Conservation (phyloP, 768 basidiomycete species). For the Chlorophyllum brunneum region DNA sequence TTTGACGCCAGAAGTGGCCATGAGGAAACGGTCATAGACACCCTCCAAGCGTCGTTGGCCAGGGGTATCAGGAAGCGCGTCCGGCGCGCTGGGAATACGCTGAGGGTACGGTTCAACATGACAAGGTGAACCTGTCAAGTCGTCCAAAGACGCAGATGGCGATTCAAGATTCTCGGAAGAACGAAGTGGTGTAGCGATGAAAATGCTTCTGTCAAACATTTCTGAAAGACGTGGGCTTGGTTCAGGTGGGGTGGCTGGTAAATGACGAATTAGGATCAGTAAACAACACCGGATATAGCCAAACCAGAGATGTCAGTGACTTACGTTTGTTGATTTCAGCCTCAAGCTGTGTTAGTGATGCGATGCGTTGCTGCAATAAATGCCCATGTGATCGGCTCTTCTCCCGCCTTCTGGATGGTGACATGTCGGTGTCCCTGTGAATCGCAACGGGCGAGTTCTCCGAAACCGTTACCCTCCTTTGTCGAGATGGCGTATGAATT, state of each 20-base stretch:
- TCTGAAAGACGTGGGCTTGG: constrained; percentile 59
- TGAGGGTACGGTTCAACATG: constrained; percentile 65
- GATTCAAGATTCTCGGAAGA: constrained; percentile 32
- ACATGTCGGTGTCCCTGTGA: constrained; percentile 36
- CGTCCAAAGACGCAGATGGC: constrained; percentile 35
- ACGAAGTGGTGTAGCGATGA: constrained; percentile 52
- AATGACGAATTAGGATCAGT: neutral
- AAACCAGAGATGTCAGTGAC: constrained; percentile 18
- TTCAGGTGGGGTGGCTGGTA: constrained; percentile 33
- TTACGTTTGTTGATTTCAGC: constrained; percentile 62
- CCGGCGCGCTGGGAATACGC: constrained; percentile 34
- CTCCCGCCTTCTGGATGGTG: constrained; percentile 68
- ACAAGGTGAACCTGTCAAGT: constrained; percentile 56
- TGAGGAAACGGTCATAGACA: constrained; percentile 79
- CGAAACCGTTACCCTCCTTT: constrained; percentile 64
- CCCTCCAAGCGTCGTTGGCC: constrained; percentile 61
- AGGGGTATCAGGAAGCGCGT: constrained; percentile 47
- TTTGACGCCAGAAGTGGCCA: constrained; percentile 79
- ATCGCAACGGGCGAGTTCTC: constrained; percentile 52
- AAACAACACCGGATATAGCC: neutral
- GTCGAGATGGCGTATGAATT: constrained; percentile 40
- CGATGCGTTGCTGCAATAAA: constrained; percentile 59
- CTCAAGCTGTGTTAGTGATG: constrained; percentile 60
- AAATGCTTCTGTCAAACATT: constrained; percentile 64
- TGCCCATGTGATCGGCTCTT: constrained; percentile 55